Evolutionary conservation across 495 filamentous ascomycete species (phyloP).

Genomic region (Bryoglossum gracile): DNA sequence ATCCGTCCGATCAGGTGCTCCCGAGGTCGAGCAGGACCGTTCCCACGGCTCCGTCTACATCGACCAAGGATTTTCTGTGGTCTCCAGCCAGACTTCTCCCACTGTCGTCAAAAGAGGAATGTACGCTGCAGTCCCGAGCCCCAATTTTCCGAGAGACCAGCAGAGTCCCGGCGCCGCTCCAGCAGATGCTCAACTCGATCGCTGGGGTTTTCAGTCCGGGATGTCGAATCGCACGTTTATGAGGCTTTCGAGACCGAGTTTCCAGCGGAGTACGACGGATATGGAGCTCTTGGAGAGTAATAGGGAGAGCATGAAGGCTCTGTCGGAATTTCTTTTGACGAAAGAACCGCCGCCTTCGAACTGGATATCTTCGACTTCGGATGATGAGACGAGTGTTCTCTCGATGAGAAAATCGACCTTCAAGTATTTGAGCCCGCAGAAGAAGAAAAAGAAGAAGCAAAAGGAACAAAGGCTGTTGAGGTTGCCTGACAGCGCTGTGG

Average conservation of each 20-base stretch:
- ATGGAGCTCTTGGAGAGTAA: slow-evolving; percentile 4
- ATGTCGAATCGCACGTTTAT: neutral
- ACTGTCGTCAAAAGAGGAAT: neutral
- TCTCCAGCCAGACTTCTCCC: slow-evolving; percentile 3
- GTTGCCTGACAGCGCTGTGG: slow-evolving; percentile 40
- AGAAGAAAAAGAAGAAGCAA: slow-evolving; percentile 12
- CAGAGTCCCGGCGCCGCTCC: no score
- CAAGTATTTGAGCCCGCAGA: slow-evolving; percentile 21
- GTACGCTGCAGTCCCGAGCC: neutral
- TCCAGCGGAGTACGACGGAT: slow-evolving; percentile 2
- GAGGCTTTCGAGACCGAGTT: neutral
- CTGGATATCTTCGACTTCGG: slow-evolving; percentile 32
- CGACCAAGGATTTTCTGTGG: slow-evolving; percentile 6
- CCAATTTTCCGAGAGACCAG: neutral
- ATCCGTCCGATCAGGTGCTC: slow-evolving; percentile 12
- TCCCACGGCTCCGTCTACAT: slow-evolving; percentile 9
- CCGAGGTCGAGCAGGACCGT: neutral
- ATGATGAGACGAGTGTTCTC: slow-evolving; percentile 19
- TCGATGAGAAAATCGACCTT: slow-evolving; percentile 23
- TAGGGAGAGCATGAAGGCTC: slow-evolving; percentile 22
- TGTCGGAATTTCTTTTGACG: slow-evolving; percentile 38
- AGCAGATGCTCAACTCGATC: no score
- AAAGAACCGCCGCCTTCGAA: slow-evolving; percentile 33
- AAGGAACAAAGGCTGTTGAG: slow-evolving; percentile 25
- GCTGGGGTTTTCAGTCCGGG: no score